Evolutionary conservation across 768 basidiomycete species (phyloP).

Genomic region (Russula dissimulans): DNA sequence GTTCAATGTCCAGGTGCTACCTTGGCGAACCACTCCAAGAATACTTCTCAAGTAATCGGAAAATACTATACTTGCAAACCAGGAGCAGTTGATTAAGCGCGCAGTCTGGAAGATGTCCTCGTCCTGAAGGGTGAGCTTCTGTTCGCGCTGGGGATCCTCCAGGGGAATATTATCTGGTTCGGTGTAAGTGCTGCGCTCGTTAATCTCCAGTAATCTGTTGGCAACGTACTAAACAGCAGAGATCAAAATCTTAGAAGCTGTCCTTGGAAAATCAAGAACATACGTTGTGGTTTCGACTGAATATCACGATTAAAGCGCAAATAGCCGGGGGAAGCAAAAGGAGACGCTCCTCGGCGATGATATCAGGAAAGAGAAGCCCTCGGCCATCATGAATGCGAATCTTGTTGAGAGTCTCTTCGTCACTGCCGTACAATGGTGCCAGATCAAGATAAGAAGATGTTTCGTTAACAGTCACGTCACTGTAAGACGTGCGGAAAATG

Average conservation of each 20-base stretch:
- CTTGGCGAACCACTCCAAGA: slow-evolving; percentile 63
- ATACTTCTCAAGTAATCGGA: slow-evolving; percentile 81
- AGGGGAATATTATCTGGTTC: slow-evolving; percentile 42
- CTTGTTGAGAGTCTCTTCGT: slow-evolving; percentile 48
- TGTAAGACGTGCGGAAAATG: slow-evolving; percentile 75
- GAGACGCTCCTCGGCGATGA: slow-evolving; percentile 71
- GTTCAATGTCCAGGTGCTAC: slow-evolving; percentile 66
- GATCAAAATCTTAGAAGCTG: background rate
- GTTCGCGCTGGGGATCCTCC: slow-evolving; percentile 22
- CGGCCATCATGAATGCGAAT: slow-evolving; percentile 52
- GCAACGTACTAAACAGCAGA: slow-evolving; percentile 56
- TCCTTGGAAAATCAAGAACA: slow-evolving; percentile 22
- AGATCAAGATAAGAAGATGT: slow-evolving; percentile 85
- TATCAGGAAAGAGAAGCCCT: slow-evolving; percentile 58
- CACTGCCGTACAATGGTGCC: slow-evolving; percentile 72
- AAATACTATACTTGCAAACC: slow-evolving; percentile 72
- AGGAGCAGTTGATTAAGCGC: slow-evolving; percentile 66
- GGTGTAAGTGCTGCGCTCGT: slow-evolving; percentile 57
- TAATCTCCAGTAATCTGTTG: slow-evolving; percentile 65
- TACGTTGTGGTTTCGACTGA: slow-evolving; percentile 82
- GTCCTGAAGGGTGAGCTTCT: slow-evolving; percentile 28
- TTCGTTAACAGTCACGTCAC: slow-evolving; percentile 60
- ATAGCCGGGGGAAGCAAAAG: slow-evolving; percentile 72
- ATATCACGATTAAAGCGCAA: slow-evolving; percentile 66
- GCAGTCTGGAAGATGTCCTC: slow-evolving; percentile 76